Evolutionary conservation across 2,329 filamentous ascomycete genomes (phyloP), one percentile per base, ranked within the genome.

Genomic region (Penicillium sp.): DNA sequence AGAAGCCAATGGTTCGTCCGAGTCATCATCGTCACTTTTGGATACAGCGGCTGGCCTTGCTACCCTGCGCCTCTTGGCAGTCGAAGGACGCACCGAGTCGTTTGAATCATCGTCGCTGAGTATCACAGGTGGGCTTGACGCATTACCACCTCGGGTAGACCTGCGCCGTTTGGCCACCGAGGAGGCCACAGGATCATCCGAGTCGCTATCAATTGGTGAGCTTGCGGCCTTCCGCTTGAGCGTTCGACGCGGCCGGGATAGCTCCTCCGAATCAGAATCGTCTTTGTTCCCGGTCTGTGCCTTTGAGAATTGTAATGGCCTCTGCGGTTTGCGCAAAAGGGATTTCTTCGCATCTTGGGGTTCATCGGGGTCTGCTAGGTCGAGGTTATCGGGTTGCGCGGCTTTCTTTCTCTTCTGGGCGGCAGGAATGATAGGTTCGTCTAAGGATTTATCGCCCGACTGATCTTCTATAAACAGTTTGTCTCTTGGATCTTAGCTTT

Each of bases 141-240:
- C 21, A 33, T 12, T 7, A 2, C 15, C 47, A n/a, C 34, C 21
- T 17, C 28, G 28, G 12, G 34, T 24, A 31, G 34, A 46, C 29
- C 39, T 59, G 33, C 53, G 52, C 40, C 58, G 57, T 42, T 61
- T 67, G 17, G 47, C 40, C 0, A 55, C 60, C 15, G 64, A 61
- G 17, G 59, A 57, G 17, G 53, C 24, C 15, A 64, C 45, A 15
- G 60, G 53, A 19, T 62, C 60, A 28, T 64, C 57, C 1, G 65
- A 64, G 3, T 61, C 58, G 15, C 48, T 49, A n/a, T 64, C 45
- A 19, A 66, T 57, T 2, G 59, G 57, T n/a, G 58, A 49, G 35
- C 51, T 59, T 21, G 51, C 48, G 10, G 60, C 58, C n/a, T 56
- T 54, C n/a, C 63, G 54, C 52, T 65, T 63, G 24, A 66, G 47